Evolutionary conservation across 2,329 filamentous ascomycete species (phyloP).

Genomic region (Aspergillus ochraceoroseus): DNA sequence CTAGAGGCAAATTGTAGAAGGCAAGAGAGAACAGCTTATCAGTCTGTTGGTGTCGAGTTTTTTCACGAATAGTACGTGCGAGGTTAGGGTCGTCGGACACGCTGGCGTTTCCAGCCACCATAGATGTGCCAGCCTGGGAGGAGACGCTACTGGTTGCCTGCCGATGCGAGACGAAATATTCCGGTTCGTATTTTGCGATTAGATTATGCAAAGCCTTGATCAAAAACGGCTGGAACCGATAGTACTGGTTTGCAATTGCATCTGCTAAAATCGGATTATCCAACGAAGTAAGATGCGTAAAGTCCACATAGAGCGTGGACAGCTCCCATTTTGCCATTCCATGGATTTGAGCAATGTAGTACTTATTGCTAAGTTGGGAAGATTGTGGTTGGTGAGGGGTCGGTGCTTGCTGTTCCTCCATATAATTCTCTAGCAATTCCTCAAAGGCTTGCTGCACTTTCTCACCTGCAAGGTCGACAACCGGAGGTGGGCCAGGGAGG

Average conservation of each 20-base stretch:
- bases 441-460: conserved; percentile 60
- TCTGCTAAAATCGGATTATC: conserved; percentile 77
- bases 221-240: conserved; percentile 89
- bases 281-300: conserved; percentile 70
- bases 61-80: conserved; percentile 54
- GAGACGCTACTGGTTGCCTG: conserved; percentile 61
- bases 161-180: conserved; percentile 88
- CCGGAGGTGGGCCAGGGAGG: conserved; percentile 52
- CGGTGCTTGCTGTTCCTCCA: conserved; percentile 54
- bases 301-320: conserved; percentile 64
- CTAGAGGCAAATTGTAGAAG: conserved; percentile 86
- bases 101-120: conserved; percentile 55
- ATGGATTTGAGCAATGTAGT: conserved; percentile 63
- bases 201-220: conserved; percentile 83
- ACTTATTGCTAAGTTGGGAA: conserved; percentile 57
- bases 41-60: conserved; percentile 87
- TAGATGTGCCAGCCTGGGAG: conserved; percentile 62
- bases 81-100: conserved; percentile 56
- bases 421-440: conserved; percentile 58
- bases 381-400: conserved; percentile 51
- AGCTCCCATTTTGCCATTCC: conserved; percentile 58
- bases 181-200: conserved; percentile 88
- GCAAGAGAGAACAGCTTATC: conserved; percentile 93
- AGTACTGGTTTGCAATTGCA: conserved; percentile 85
- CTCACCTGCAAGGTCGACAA: conserved; percentile 58